Evolutionary conservation across 495 filamentous ascomycete genomes (phyloP), one percentile per base, ranked within the genome.

Genomic region (Penicillium salamii): DNA sequence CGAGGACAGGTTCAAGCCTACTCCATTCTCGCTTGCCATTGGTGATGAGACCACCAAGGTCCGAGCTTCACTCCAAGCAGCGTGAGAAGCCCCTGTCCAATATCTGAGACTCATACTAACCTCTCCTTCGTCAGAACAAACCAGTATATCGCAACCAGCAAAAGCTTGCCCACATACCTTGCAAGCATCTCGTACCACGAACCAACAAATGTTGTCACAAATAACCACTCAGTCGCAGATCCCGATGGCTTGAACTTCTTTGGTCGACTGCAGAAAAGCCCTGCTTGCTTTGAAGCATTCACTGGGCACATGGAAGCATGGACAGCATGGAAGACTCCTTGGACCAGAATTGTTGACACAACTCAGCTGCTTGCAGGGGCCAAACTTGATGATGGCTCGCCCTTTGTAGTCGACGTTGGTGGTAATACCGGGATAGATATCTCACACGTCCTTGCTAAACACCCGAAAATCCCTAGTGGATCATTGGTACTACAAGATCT

Each of bases 401-500:
- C 60, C 11, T 55, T 78, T 5, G 67, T 76, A 32, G 74, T 82
- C 21, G 74, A 82, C 50, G 56, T 81, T 7, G 79, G 77, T 32
- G 77, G 79, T 21, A 63, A 72, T 5, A 66, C 70, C 3, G 78
- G 79, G 1, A 73, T 80, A 20, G 72, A 80, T 24, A 67, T 69
- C 21, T 57, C 58, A 13, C 65, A 63, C 9, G 70, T 80, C 38
- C 64, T 66, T 35, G 54, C 59, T 14, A 67, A 63, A 19, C 65
- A 65, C 31, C 77, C 74, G 0, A 38, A 73, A 7, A 50, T 66
- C 17, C 33, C 52, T 66, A 1, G 53, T 51, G 29, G 74, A 52
- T 17, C 68, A 46, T 14, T 83, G 9, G 53, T 83, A 7, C 46
- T 81, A 3, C 76, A 83, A 49, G 81, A 84, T 52, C 65, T 76